These are phyloP conservation scores for Cruciata laevipes DNA, from an alignment of 257 asterid species.

Conservation along the genomic window DNA sequence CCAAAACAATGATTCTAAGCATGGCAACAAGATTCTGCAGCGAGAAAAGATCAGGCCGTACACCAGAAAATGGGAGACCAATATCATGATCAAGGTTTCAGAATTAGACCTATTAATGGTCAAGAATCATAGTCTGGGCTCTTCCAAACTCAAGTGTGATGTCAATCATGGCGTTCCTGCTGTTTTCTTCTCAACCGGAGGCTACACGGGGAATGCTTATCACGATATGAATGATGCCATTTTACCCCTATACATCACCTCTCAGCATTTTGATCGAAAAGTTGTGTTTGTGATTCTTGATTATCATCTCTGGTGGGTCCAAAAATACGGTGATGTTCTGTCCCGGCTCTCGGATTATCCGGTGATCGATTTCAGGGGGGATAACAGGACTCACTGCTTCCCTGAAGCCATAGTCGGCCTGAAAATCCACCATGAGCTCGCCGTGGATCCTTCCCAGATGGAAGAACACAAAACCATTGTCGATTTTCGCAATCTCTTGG, in stretches of 20 bases:
- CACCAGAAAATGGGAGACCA: slow-evolving; percentile 79
- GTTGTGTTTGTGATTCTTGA: slow-evolving; percentile 77
- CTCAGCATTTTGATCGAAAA: slow-evolving; percentile 51
- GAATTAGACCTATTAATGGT: slow-evolving; percentile 57
- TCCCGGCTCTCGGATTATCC: slow-evolving; percentile 63
- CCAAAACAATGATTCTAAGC: background rate
- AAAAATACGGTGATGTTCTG: slow-evolving; percentile 63
- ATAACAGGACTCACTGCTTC: slow-evolving; percentile 60
- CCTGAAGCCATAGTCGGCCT: slow-evolving; percentile 66
- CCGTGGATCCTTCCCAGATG: slow-evolving; percentile 37
- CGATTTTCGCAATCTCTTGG: slow-evolving; percentile 51
- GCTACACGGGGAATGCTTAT: slow-evolving; percentile 87
- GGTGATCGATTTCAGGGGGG: slow-evolving; percentile 34
- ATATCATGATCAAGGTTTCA: slow-evolving; percentile 42
- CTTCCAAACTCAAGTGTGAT: slow-evolving; percentile 38
- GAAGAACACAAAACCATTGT: slow-evolving; percentile 36
- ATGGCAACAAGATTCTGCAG: too few relatives aligned
- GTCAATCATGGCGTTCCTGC: slow-evolving; percentile 76
- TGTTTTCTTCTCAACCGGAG: slow-evolving; percentile 85
- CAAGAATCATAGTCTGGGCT: background rate
- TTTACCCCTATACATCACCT: slow-evolving; percentile 73
- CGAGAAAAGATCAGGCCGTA: slow-evolving; percentile 72
- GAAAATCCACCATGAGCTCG: slow-evolving; percentile 74
- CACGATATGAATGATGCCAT: slow-evolving; percentile 94
- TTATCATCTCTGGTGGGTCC: slow-evolving; percentile 80